phyloP scores from a whole-genome alignment of 2,329 filamentous ascomycete species.

The Tolypocladium pustulatum region DNA sequence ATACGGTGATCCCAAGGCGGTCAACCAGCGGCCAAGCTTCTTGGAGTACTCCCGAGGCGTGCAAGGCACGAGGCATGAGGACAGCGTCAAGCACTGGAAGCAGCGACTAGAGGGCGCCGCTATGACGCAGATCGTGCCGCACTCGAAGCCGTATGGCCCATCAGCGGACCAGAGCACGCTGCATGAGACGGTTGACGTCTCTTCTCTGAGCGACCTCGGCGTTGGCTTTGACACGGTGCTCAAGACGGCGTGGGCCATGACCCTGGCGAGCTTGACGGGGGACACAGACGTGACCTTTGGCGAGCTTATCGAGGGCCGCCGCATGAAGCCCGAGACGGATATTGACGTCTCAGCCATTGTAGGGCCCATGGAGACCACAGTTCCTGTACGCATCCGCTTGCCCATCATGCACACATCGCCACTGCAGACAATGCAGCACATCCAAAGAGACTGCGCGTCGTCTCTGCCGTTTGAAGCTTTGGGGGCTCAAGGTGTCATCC shows the following conservation, averaged over 20 bases:
- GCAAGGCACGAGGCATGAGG: conserved; percentile 22
- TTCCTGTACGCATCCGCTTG: conserved; percentile 38
- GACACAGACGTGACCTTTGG: conserved; percentile 45
- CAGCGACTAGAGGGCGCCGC: conserved; percentile 30
- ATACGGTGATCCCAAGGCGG: conserved; percentile 26
- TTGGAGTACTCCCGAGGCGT: conserved; percentile 36
- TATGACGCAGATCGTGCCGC: conserved; percentile 35
- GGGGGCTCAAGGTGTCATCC: conserved; percentile 39
- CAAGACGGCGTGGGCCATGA: conserved; percentile 47
- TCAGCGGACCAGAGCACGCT: conserved; percentile 28
- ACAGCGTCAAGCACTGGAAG: conserved; percentile 35
- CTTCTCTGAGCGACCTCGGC: conserved; percentile 29
- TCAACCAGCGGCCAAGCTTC: conserved; percentile 29
- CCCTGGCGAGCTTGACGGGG: conserved; percentile 38
- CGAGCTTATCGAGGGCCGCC: conserved; percentile 38
- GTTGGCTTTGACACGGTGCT: conserved; percentile 42
- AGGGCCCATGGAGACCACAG: conserved; percentile 35
- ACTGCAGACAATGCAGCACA: conserved; percentile 34
- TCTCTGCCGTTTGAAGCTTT: conserved; percentile 39
- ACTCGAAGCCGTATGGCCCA: conserved; percentile 27
- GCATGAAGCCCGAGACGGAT: conserved; percentile 26
- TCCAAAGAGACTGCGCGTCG: conserved; percentile 38
- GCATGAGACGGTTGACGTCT: conserved; percentile 27
- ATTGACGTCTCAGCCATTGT: conserved; percentile 47
- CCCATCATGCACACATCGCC: conserved; percentile 32